A percentile compares a stretch with the other conserved stretches of the same genome.
phyloP scores from a whole-genome alignment of 2,329 filamentous ascomycete genomes.

The Cladorrhinum sp. region DNA sequence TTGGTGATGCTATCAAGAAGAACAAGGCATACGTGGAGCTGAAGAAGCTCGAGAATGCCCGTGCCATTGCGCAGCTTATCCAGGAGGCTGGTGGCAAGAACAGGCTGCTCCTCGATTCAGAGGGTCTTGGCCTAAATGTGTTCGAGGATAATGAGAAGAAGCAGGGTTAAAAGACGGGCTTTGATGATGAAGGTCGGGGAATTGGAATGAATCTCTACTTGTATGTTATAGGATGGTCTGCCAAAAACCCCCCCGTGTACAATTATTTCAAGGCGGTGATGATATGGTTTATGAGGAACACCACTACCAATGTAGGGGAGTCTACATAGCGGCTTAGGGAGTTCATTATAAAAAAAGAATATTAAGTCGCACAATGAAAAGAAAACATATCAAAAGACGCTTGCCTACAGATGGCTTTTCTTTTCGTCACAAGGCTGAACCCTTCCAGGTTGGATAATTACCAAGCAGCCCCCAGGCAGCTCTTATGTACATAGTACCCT shows the following conservation, averaged over 20 bases:
- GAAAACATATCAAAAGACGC: background rate
- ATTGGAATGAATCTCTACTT: slow-evolving; percentile 44
- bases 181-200: slow-evolving; percentile 8
- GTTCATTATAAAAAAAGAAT: background rate
- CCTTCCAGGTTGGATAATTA: background rate
- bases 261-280: slow-evolving; percentile 1
- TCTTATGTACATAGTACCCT: background rate
- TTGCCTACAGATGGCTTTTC: background rate
- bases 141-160: slow-evolving; percentile 52
- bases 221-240: slow-evolving; percentile 33
- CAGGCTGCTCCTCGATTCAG: slow-evolving; percentile 87
- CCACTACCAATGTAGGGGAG: background rate
- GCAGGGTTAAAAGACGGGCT: slow-evolving; percentile 32
- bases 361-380: background rate
- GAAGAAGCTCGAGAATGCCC: slow-evolving; percentile 96
- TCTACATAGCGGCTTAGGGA: background rate
- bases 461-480: slow-evolving; percentile 1
- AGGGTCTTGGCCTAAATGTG: slow-evolving; percentile 89
- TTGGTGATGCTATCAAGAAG: slow-evolving; percentile 99
- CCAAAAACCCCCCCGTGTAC: slow-evolving; percentile 4
- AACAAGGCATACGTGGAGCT: slow-evolving; percentile 94
- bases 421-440: background rate
- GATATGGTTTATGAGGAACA: background rate
- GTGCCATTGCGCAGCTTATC: slow-evolving; percentile 80
- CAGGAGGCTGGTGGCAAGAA: slow-evolving; percentile 86